Evolutionary conservation across 495 filamentous ascomycete species (phyloP).

Genomic region (Penicillium parvum): DNA sequence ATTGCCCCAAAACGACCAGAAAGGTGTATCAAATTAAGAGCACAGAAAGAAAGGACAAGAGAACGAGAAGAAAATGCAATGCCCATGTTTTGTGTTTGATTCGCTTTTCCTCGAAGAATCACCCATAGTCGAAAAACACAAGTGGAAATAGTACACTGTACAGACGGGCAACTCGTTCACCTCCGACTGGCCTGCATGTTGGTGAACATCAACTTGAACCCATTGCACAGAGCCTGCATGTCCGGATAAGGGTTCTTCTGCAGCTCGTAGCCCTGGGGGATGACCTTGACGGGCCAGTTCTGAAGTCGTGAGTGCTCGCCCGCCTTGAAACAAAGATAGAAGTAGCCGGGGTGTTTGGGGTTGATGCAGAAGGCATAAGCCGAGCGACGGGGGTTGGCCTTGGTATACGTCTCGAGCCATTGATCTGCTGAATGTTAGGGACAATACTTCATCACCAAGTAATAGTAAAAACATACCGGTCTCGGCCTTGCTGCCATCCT

Average conservation of each 20-base stretch:
- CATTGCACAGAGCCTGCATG: conserved; percentile 91
- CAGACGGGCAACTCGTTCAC: conserved; percentile 14
- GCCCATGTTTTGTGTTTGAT: conserved; percentile 11
- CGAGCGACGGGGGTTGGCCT: conserved; percentile 90
- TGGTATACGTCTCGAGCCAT: conserved; percentile 92
- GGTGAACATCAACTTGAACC: conserved; percentile 62
- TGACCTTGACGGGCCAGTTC: conserved; percentile 83
- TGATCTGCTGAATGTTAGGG: conserved; percentile 60
- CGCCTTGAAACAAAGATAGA: conserved; percentile 92
- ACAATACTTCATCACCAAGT: conserved; percentile 2
- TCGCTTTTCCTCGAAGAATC: conserved; percentile 9
- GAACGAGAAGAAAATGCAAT: conserved; percentile 14
- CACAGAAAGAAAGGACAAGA: conserved; percentile 2
- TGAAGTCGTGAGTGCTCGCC: conserved; percentile 65
- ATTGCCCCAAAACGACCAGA: conserved; percentile 17
- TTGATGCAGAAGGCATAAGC: conserved; percentile 94
- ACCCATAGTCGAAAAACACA: conserved; percentile 3
- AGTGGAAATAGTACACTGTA: conserved; percentile 27
- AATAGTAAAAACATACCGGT: conserved; percentile 61
- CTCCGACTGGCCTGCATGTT: conserved; percentile 46
- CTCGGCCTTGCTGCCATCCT: conserved; percentile 70
- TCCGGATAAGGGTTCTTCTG: conserved; percentile 84
- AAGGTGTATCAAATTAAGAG: conserved; percentile 27
- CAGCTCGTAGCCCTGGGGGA: conserved; percentile 86
- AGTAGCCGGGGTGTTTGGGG: conserved; percentile 87